Conservation (phyloP, 2,329 filamentous ascomycete species). For the Dothiorella sarmentorum region DNA sequence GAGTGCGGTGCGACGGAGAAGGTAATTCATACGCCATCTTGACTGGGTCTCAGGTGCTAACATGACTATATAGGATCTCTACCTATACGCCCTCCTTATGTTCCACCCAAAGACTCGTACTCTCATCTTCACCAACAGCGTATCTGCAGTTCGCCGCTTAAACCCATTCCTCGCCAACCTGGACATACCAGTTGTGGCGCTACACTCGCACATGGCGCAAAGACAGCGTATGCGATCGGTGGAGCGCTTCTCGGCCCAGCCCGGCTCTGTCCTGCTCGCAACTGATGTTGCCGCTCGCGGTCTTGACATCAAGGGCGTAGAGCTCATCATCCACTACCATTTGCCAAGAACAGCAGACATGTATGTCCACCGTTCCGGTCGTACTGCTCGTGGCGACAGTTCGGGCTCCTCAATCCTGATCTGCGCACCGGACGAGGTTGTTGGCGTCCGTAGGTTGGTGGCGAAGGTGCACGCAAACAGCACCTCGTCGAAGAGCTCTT, state of each 20-base stretch:
- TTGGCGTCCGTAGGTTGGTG: conserved; percentile 76
- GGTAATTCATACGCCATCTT: conserved; percentile 49
- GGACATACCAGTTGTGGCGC: conserved; percentile 67
- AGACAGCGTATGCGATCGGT: conserved; percentile 92
- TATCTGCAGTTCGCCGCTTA: conserved; percentile 83
- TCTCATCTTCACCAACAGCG: conserved; percentile 93
- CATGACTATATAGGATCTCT: conserved; percentile 64
- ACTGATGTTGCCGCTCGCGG: conserved; percentile 93
- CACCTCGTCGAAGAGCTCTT: conserved; percentile 47
- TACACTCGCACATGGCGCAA: conserved; percentile 94
- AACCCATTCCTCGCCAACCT: conserved; percentile 81
- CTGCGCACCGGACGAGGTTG: conserved; percentile 86
- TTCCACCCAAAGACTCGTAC: conserved; percentile 78
- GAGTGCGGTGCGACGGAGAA: conserved; percentile 94
- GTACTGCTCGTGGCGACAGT: conserved; percentile 79
- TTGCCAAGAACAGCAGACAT: conserved; percentile 86
- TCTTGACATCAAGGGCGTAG: conserved; percentile 86
- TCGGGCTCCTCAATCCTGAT: conserved; percentile 81
- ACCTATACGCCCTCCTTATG: conserved; percentile 82
- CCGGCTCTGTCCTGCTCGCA: conserved; percentile 71
- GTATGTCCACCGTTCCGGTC: conserved; percentile 92
- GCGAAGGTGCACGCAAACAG: conserved; percentile 76
- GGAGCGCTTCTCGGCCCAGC: conserved; percentile 74
- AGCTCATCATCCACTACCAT: conserved; percentile 92
- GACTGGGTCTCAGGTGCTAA: no score